Base-by-base conservation (phyloP, 2,329 filamentous ascomycete species). In the Cladosporium sp. region DNA sequence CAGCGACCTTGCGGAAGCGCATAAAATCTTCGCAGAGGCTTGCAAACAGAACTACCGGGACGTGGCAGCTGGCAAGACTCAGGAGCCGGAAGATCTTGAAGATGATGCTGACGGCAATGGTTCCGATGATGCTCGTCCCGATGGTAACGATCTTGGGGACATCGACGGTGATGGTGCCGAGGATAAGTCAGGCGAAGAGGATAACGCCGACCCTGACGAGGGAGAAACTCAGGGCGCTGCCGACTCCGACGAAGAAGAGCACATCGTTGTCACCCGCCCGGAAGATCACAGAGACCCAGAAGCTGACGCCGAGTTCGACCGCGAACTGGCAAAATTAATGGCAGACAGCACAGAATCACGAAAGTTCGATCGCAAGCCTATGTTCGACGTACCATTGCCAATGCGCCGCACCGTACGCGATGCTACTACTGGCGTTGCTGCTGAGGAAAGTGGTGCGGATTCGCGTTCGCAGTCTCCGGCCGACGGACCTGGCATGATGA, bases 251-350 rank as follows among this genome's bases (percentile, higher is more conserved):
- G 77, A 79, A 55, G 90, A 96, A 56, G 91, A 97, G 66, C 83
- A 87, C 19, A 95, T 97, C 58, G 80, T 96, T 38, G 92, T 98
- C 41, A 94, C 89, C 38, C 84, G 91, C 53, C 85, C 92, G 62
- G 88, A 95, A 67, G 89, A 96, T 65, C 82, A 92, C 60, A 79
- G 91, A 50, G 91, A 98, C 58, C 91, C 92, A 0, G 91, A 96
- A 70, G 89, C 86, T 35, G 93, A 98, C 63, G 93, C 92, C 6
- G 93, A 98, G 36, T 98, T 98, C 66, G 94, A 98, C 65, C 88
- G 92, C 60, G 93, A 97, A 69, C 93, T 95, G 67, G 91, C 93
- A 32, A 96, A 95, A 69, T 87, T 98, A 82, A 97, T 98, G 92
- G 82, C 91, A 43, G 93, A 98, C 69, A 96, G 92, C 71, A 74